Evolutionary conservation across 2,329 filamentous ascomycete genomes (phyloP), one percentile per base, ranked within the genome.

Genomic region (Sporothrix pseudoabietina): DNA sequence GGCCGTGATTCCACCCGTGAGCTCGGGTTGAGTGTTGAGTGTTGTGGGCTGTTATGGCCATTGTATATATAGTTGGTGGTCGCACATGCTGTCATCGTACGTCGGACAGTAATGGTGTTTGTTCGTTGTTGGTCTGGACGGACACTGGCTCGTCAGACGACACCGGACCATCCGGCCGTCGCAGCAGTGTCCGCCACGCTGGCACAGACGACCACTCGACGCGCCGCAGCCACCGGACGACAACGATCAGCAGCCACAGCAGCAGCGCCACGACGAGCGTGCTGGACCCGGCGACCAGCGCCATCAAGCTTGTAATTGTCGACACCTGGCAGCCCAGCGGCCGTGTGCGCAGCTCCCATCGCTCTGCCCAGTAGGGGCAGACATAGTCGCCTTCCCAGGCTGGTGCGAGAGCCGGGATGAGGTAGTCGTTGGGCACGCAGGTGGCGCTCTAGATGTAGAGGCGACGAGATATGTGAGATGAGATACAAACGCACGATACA

Each of bases 1-100:
- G 72, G 94, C 92, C 57, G 91, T 97, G 49, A 95, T 97, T 73
- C 93, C 94, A 47, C 93, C 94, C 10, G 94, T 97, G 76, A 97
- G 93, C 84, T 94, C 93, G 52, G 93, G 93, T 4, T 96, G 81
- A 86, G 19, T 22, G 7, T 8, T 9, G 3, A n/a, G 16, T n/a
- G 10, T 47, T n/a, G 10, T 10, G 26, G 26, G 14, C 35, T 30
- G 14, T 6, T 6, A n/a, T 14, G 44, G 35, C 26, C 26, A 35
- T 4, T 32, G 30, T 44, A 44, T n/a, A 26, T 71, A 19, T 41
- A 10, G 22, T 54, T 12, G 3, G 4, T 16, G 19, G 32, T 63
- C 61, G 35, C n/a, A 8, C 9, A 1, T 44, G 5, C 16, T 26
- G 26, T 66, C 57, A 71, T 41, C n/a, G 59, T 41, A 66, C 32